A percentile compares a stretch with the other conserved stretches of the same genome.
Conservation (phyloP, 2,329 filamentous ascomycete genomes). For the Clonostachys solani region DNA sequence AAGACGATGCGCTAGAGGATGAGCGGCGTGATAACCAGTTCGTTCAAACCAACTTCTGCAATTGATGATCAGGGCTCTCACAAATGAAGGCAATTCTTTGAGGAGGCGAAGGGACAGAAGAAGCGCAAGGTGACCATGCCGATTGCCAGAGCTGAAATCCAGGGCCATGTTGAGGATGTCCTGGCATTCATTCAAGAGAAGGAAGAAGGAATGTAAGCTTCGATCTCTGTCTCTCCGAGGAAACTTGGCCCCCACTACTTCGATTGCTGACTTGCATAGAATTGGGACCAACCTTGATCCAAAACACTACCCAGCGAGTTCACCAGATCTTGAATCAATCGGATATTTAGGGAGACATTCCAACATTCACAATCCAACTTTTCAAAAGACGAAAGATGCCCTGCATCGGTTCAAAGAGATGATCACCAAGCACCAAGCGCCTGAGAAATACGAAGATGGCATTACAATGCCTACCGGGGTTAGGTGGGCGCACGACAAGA, state of each 20-base stretch:
- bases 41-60: neutral
- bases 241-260: too few relatives aligned
- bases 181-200: neutral
- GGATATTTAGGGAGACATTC: too few relatives aligned
- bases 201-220: neutral
- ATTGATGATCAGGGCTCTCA: neutral
- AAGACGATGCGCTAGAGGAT: neutral
- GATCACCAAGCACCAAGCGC: neutral
- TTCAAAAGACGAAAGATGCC: neutral
- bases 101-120: neutral
- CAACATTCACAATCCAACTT: neutral
- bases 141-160: conserved; percentile 1
- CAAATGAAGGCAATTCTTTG: neutral
- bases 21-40: neutral
- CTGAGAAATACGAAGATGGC: conserved; percentile 4
- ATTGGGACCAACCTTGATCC: too few relatives aligned
- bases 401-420: neutral
- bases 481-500: conserved; percentile 25
- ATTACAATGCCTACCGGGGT: conserved; percentile 17
- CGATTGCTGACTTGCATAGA: too few relatives aligned
- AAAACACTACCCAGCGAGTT: too few relatives aligned
- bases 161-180: neutral
- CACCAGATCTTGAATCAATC: too few relatives aligned
- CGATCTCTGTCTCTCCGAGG: too few relatives aligned
- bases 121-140: neutral